These are phyloP conservation scores for Olyra latifolia DNA, from an alignment of 176 grass and related monocot species.

Conservation along the genomic window DNA sequence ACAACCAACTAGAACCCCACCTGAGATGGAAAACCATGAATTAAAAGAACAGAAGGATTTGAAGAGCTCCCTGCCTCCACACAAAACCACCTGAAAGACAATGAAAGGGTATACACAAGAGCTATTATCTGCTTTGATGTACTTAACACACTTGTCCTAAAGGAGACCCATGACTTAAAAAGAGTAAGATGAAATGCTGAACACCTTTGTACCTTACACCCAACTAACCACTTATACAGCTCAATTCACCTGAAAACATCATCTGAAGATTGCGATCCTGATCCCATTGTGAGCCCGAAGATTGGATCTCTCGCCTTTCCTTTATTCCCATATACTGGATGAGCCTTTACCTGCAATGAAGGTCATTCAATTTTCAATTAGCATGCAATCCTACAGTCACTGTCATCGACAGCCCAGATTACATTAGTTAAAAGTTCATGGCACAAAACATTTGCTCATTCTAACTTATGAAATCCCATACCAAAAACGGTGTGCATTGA, in stretches of 20 bases:
- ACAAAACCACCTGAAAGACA: constrained; percentile 76
- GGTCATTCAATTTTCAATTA: not conserved
- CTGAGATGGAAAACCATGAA: constrained; percentile 96
- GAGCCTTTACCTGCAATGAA: constrained; percentile 66
- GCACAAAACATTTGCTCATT: not conserved
- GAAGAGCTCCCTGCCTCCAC: constrained; percentile 72
- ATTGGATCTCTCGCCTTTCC: constrained; percentile 94
- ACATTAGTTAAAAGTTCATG: not conserved
- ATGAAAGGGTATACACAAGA: not conserved
- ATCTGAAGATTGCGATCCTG: constrained; percentile 64
- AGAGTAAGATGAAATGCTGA: constrained; percentile 18
- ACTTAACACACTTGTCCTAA: constrained; percentile 21
- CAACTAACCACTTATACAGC: constrained; percentile 43
- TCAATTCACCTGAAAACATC: constrained; percentile 89
- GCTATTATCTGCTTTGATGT: not conserved
- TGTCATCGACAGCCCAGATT: not conserved
- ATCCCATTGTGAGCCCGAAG: constrained; percentile 92
- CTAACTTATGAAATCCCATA: not conserved
- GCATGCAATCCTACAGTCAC: not conserved
- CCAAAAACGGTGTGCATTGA: not conserved
- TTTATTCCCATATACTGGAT: constrained; percentile 74
- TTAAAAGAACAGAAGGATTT: constrained; percentile 71
- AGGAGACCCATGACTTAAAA: constrained; percentile 33
- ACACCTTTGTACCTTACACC: constrained; percentile 51
- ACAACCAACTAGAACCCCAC: constrained; percentile 29